A percentile compares a stretch with the other conserved stretches of the same genome.
phyloP scores from a whole-genome alignment of 2,329 filamentous ascomycete species.

The Penicillium concentricum region DNA sequence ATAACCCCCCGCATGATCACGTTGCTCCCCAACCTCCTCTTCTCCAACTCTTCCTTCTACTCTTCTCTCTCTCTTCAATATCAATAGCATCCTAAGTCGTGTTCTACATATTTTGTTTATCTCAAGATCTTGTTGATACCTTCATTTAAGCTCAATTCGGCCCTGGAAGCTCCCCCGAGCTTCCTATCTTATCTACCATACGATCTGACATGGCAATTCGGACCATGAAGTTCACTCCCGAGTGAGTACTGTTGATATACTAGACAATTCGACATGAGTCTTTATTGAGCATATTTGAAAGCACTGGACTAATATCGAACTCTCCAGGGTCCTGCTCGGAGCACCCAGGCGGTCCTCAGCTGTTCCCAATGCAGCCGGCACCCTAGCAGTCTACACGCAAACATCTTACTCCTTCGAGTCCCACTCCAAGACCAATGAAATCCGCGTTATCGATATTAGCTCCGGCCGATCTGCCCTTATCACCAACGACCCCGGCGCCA shows the following conservation, averaged over 20 bases:
- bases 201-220: slow-evolving; percentile 40
- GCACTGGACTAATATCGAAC: not conserved
- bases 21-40: slow-evolving; percentile 3
- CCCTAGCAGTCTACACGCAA: slow-evolving; percentile 48
- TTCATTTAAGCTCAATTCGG: not conserved
- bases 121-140: not conserved
- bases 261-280: not conserved
- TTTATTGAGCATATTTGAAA: not conserved
- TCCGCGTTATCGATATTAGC: slow-evolving; percentile 46
- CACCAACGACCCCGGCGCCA: slow-evolving; percentile 46
- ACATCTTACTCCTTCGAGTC: slow-evolving; percentile 52
- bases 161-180: slow-evolving; percentile 12
- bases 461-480: slow-evolving; percentile 43
- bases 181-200: slow-evolving; percentile 20
- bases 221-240: slow-evolving; percentile 43
- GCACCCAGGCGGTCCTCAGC: slow-evolving; percentile 48
- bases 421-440: slow-evolving; percentile 48
- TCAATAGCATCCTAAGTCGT: not conserved
- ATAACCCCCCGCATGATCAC: slow-evolving; percentile 3
- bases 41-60: not conserved
- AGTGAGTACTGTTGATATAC: slow-evolving; percentile 30
- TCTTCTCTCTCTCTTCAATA: not conserved
- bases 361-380: slow-evolving; percentile 47
- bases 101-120: not conserved
- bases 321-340: slow-evolving; percentile 44